These are phyloP conservation scores for Fonsecaea pugnacius DNA, from an alignment of 2,329 filamentous ascomycete species.

Conservation along the genomic window DNA sequence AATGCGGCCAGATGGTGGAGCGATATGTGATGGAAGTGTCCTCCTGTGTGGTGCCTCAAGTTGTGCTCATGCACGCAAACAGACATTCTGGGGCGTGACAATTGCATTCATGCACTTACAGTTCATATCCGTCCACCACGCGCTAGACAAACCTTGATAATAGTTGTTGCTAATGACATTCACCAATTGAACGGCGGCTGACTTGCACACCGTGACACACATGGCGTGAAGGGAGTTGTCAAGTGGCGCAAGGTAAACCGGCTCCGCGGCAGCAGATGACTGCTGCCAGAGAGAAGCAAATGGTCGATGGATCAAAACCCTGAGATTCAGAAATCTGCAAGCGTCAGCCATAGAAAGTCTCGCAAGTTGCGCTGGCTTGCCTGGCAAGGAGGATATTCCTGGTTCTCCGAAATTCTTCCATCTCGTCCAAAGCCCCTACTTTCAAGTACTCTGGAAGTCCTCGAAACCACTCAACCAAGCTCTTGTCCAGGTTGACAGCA, in stretches of 20 bases:
- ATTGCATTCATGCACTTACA: not conserved
- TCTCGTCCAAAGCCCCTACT: not conserved
- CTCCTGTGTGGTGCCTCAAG: not conserved
- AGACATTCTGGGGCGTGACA: not conserved
- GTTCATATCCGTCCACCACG: slow-evolving; percentile 1
- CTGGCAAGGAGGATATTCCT: not conserved
- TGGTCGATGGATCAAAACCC: not conserved
- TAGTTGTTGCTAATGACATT: slow-evolving; percentile 1
- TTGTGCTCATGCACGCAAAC: not conserved
- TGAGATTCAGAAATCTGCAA: not conserved
- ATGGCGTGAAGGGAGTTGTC: slow-evolving; percentile 2
- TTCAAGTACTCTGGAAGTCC: not conserved
- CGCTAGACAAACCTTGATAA: not conserved
- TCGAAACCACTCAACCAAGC: not conserved
- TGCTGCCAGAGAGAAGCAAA: not conserved
- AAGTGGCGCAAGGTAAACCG: not conserved
- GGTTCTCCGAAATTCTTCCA: not conserved
- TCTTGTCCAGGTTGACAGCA: not conserved
- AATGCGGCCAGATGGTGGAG: not conserved
- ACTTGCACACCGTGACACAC: slow-evolving; percentile 1
- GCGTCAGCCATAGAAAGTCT: not conserved
- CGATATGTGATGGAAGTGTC: not conserved
- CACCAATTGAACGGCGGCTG: not conserved
- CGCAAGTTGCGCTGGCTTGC: not conserved
- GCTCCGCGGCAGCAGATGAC: not conserved